Percentiles rank a stretch among this genome's conserved stretches.
phyloP scores from a whole-genome alignment of 2,329 filamentous ascomycete species.

The Hypocrella siamensis region DNA sequence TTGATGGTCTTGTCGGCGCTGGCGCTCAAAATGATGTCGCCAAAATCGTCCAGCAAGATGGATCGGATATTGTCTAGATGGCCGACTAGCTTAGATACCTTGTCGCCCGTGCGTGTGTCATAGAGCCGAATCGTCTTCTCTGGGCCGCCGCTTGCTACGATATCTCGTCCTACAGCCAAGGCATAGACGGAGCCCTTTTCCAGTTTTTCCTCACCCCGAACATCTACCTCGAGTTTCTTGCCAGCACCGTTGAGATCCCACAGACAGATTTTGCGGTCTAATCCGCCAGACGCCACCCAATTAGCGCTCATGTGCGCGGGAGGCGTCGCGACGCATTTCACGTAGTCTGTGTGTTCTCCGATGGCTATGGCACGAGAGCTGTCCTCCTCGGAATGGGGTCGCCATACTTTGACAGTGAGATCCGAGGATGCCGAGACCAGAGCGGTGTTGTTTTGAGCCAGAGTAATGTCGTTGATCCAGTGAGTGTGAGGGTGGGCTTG shows the following conservation, averaged over 20 bases:
- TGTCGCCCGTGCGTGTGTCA: slow-evolving; percentile 77
- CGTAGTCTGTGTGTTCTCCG: slow-evolving; percentile 88
- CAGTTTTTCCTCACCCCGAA: slow-evolving; percentile 63
- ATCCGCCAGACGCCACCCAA: slow-evolving; percentile 87
- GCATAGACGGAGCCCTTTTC: slow-evolving; percentile 96
- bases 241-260: slow-evolving; percentile 88
- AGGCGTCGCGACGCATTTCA: slow-evolving; percentile 81
- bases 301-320: slow-evolving; percentile 40
- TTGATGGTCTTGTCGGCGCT: slow-evolving; percentile 96
- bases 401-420: slow-evolving; percentile 83
- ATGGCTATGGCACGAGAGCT: slow-evolving; percentile 48
- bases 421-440: slow-evolving; percentile 89
- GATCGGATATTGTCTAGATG: slow-evolving; percentile 91
- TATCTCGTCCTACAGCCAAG: slow-evolving; percentile 59
- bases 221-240: slow-evolving; percentile 74
- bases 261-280: slow-evolving; percentile 81
- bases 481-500: slow-evolving; percentile 70
- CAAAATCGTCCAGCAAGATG: slow-evolving; percentile 76
- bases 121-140: slow-evolving; percentile 87
- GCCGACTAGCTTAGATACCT: slow-evolving; percentile 90
- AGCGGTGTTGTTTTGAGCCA: slow-evolving; percentile 62
- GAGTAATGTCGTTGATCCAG: slow-evolving; percentile 87
- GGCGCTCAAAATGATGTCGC: slow-evolving; percentile 83
- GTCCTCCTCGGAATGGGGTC: slow-evolving; percentile 49
- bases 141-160: slow-evolving; percentile 84